phyloP scores from a whole-genome alignment of 306 rosid genomes.

The Rosa chinensis region DNA sequence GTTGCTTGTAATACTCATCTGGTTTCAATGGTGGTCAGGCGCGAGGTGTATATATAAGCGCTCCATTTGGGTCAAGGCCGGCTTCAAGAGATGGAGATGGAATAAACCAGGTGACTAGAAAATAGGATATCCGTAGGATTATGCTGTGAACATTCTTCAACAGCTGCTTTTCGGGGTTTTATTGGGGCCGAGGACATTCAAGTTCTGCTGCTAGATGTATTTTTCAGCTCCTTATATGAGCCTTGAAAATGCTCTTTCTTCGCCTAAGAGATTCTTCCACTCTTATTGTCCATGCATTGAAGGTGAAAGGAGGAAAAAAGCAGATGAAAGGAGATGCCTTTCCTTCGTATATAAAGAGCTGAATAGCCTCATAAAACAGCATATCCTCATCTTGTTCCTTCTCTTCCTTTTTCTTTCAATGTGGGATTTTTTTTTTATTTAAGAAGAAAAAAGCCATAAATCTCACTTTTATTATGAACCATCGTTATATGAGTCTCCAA shows the following conservation, averaged over 20 bases:
- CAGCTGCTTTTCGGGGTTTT: neutral
- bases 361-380: neutral
- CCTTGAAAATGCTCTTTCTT: slow-evolving; percentile 7
- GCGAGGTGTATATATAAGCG: slow-evolving; percentile 31
- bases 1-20: neutral
- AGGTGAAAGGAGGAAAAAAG: slow-evolving; percentile 5
- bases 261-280: slow-evolving; percentile 13
- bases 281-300: neutral
- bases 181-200: slow-evolving; percentile 3
- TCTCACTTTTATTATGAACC: neutral
- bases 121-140: slow-evolving; percentile 46
- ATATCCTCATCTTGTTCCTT: slow-evolving; percentile 1
- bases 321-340: slow-evolving; percentile 21
- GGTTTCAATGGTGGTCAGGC: neutral
- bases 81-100: slow-evolving; percentile 19
- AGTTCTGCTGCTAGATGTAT: neutral
- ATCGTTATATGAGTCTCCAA: neutral
- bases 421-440: neutral
- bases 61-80: slow-evolving; percentile 13
- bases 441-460: neutral
- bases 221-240: neutral
- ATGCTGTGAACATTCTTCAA: slow-evolving; percentile 19
- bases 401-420: neutral
- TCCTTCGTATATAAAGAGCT: neutral
- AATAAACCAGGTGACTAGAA: slow-evolving; percentile 33